Conservation (phyloP, 1,139 yeast genomes). For the Suhomyces taliae region DNA sequence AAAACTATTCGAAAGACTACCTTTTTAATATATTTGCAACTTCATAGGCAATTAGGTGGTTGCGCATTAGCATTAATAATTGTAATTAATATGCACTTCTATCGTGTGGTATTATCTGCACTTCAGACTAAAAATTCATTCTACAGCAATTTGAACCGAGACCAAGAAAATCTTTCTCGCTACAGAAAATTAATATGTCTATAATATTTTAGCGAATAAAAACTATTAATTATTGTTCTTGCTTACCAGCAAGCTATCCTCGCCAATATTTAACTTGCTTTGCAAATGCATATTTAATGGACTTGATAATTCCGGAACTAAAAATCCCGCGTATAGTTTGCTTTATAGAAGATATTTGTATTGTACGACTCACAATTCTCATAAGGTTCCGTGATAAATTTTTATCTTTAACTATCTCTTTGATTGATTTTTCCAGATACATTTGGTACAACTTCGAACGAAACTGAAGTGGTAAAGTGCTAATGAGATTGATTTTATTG, state of each 20-base stretch:
- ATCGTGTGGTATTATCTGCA: no score
- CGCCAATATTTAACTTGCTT: conserved; percentile 46
- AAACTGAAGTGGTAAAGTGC: conserved; percentile 54
- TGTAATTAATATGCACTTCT: no score
- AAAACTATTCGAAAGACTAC: no score
- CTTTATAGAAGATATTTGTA: conserved; percentile 64
- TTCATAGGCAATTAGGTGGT: no score
- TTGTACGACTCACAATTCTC: conserved; percentile 55
- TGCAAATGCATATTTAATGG: conserved; percentile 75
- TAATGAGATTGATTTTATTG: conserved; percentile 31
- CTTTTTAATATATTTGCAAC: no score
- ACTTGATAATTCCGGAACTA: conserved; percentile 80
- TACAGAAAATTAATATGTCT: neutral
- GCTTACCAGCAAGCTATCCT: conserved; percentile 7
- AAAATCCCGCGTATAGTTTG: conserved; percentile 83
- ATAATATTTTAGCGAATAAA: neutral
- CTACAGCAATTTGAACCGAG: neutral
- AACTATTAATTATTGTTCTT: neutral
- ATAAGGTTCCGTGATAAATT: conserved; percentile 40
- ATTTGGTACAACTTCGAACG: conserved; percentile 43
- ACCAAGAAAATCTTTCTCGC: neutral
- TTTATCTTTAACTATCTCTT: conserved; percentile 40
- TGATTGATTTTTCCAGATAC: conserved; percentile 35
- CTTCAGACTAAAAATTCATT: no score
- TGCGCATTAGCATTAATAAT: no score